Percentiles rank a stretch among this genome's conserved stretches.
Conservation (phyloP, 371 early-diverging fungal species). For the Syncephalis plumigaleata region DNA sequence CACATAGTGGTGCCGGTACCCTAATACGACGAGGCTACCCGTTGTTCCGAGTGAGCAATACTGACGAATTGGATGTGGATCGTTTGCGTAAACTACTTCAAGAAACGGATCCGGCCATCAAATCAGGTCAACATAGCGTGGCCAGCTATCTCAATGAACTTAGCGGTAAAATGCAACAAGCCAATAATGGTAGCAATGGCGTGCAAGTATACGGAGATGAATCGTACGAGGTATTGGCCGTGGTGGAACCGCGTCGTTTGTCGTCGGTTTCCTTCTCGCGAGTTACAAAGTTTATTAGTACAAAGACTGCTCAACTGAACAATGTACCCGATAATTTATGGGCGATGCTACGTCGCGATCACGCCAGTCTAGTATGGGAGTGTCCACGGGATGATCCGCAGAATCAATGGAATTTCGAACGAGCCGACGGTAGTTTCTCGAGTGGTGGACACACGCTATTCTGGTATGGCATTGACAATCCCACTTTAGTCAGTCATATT, state of each 20-base stretch:
- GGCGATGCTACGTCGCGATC: conserved; percentile 57
- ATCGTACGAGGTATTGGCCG: conserved; percentile 72
- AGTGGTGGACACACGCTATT: conserved; percentile 56
- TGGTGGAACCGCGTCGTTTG: conserved; percentile 26
- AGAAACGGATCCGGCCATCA: conserved; percentile 48
- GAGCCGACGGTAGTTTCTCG: conserved; percentile 72
- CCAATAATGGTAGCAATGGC: conserved; percentile 3
- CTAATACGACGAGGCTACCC: conserved; percentile 87
- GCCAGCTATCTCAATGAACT: conserved; percentile 51
- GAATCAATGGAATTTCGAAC: conserved; percentile 81
- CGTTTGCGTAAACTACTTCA: conserved; percentile 67
- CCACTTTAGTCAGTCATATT: conserved; percentile 25
- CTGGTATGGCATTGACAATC: conserved; percentile 77
- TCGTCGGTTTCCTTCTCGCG: conserved; percentile 37
- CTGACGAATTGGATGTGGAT: conserved; percentile 57
- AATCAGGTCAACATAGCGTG: conserved; percentile 45
- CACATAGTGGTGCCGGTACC: conserved; percentile 90
- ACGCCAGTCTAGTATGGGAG: conserved; percentile 49
- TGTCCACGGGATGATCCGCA: conserved; percentile 33
- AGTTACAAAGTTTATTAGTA: conserved; percentile 49
- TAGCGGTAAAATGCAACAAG: conserved; percentile 22
- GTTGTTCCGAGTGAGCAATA: conserved; percentile 44
- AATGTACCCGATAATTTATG: conserved; percentile 84
- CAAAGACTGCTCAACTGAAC: conserved; percentile 58
- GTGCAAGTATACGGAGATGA: conserved; percentile 67